Conservation (phyloP, 306 rosid genomes). For the Lagenaria siceraria region DNA sequence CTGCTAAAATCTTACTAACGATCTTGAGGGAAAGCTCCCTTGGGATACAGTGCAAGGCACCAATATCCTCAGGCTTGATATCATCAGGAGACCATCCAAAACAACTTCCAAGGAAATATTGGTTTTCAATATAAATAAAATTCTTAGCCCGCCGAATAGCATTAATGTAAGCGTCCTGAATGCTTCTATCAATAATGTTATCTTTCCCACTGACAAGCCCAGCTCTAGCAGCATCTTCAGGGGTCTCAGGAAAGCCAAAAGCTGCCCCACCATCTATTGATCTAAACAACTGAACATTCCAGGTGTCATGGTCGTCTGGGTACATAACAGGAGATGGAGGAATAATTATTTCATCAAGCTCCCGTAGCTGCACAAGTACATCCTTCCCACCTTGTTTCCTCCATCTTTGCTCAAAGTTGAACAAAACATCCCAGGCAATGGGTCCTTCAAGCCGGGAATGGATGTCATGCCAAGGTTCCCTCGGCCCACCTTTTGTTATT, state of each 20-base stretch:
- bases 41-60: conserved; percentile 56
- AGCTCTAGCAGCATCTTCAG: conserved; percentile 62
- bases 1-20: conserved; percentile 59
- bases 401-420: conserved; percentile 72
- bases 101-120: conserved; percentile 67
- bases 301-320: conserved; percentile 50
- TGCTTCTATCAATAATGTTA: conserved; percentile 58
- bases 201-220: conserved; percentile 70
- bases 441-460: conserved; percentile 75
- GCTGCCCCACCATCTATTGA: conserved; percentile 77
- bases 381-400: conserved; percentile 72
- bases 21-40: conserved; percentile 66
- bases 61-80: conserved; percentile 53
- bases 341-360: conserved; percentile 42
- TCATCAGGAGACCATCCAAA: conserved; percentile 40
- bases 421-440: conserved; percentile 67
- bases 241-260: conserved; percentile 66
- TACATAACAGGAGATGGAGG: conserved; percentile 58
- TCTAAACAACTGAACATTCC: conserved; percentile 72
- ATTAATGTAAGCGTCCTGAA: conserved; percentile 59
- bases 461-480: conserved; percentile 77
- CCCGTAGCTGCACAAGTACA: conserved; percentile 37
- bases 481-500: conserved; percentile 60
- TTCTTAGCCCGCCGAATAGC: conserved; percentile 67
- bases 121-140: conserved; percentile 60